These are phyloP conservation scores for Scutellaria minor DNA, from an alignment of 257 asterid species.

Conservation along the genomic window DNA sequence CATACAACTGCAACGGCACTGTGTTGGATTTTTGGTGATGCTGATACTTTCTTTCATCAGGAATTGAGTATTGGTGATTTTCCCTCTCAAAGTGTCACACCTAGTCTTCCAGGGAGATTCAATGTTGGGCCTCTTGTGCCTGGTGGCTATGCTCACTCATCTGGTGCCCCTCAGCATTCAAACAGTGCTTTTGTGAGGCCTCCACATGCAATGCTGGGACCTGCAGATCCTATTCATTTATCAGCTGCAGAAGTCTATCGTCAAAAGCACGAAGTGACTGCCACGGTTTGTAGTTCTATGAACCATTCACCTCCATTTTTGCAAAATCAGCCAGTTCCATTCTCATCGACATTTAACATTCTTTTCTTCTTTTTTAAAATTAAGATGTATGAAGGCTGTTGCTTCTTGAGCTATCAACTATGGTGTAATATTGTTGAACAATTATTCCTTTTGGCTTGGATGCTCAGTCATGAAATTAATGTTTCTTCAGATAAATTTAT, in stretches of 20 bases:
- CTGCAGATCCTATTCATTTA: constrained; percentile 67
- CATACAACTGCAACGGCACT: constrained; percentile 12
- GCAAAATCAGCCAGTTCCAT: background rate
- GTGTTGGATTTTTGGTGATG: constrained; percentile 21
- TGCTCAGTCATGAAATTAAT: constrained; percentile 3
- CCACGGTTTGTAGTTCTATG: constrained; percentile 68
- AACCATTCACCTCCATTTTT: constrained; percentile 10
- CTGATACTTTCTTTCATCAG: constrained; percentile 48
- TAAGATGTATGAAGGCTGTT: constrained; percentile 8
- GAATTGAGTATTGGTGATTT: constrained; percentile 71
- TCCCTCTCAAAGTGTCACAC: constrained; percentile 58
- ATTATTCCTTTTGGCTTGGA: background rate
- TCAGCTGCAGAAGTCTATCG: constrained; percentile 80
- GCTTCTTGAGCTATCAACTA: background rate
- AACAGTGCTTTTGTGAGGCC: constrained; percentile 64
- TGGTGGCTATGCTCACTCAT: constrained; percentile 58
- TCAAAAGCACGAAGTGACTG: constrained; percentile 91
- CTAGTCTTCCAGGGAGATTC: constrained; percentile 60
- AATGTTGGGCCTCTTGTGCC: constrained; percentile 67
- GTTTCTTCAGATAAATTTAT: background rate
- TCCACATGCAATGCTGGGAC: constrained; percentile 65
- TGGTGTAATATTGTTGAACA: constrained; percentile 1
- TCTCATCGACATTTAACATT: background rate
- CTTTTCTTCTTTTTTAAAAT: background rate
- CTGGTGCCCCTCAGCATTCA: constrained; percentile 66